Percentiles rank a stretch among this genome's conserved stretches.
Evolutionary conservation across 306 rosid genomes (phyloP).

Genomic region (peach (Prunus persica)): DNA sequence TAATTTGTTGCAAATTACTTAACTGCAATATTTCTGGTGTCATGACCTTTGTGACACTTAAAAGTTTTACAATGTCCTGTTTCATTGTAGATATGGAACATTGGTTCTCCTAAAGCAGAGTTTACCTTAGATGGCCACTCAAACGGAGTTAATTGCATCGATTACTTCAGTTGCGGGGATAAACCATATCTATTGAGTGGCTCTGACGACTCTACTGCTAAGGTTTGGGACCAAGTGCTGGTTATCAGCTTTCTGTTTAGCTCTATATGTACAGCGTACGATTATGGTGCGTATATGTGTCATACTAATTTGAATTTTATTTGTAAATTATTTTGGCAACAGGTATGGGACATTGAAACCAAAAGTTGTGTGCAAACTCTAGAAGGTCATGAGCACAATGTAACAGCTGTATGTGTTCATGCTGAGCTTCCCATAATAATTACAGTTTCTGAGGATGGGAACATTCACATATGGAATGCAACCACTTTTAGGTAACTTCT

Average conservation of each 20-base stretch:
- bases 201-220: conserved; percentile 58
- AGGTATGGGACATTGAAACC: conserved; percentile 54
- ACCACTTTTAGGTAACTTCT: conserved; percentile 32
- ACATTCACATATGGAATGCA: conserved; percentile 48
- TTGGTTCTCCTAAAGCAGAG: conserved; percentile 43
- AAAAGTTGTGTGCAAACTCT: conserved; percentile 37
- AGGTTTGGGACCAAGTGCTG: conserved; percentile 31
- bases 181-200: conserved; percentile 55
- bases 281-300: neutral
- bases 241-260: neutral
- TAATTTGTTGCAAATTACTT: neutral
- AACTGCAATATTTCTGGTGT: neutral
- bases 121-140: conserved; percentile 55
- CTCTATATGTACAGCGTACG: neutral
- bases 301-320: neutral
- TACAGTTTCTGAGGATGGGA: conserved; percentile 59
- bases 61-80: neutral
- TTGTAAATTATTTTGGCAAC: neutral
- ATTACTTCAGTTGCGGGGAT: conserved; percentile 34
- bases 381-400: conserved; percentile 58
- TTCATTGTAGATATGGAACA: conserved; percentile 44
- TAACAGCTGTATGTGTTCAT: conserved; percentile 43
- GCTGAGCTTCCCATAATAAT: conserved; percentile 49
- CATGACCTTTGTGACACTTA: neutral
- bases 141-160: conserved; percentile 57